Evolutionary conservation across 371 early-diverging fungal genomes (phyloP).

Genomic region (Funneliformis caledonium): DNA sequence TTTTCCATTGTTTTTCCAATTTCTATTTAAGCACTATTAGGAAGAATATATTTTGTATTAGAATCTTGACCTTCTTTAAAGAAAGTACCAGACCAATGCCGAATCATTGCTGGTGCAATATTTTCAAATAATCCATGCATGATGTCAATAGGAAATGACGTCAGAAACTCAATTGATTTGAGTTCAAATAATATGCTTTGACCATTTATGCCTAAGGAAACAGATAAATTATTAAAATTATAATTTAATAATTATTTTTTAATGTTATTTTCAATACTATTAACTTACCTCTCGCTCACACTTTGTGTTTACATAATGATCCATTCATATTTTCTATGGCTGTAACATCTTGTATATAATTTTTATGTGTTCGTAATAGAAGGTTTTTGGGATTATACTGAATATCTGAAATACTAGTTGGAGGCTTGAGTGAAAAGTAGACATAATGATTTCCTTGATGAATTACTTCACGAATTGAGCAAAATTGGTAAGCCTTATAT

Average conservation of each 20-base stretch:
- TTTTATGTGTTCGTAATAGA: not conserved
- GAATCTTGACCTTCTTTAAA: not conserved
- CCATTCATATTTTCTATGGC: not conserved
- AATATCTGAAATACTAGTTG: not conserved
- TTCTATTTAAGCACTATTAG: not conserved
- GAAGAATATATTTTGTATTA: not conserved
- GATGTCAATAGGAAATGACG: not conserved
- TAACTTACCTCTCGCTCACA: not conserved
- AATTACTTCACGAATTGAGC: not conserved
- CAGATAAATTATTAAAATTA: not conserved
- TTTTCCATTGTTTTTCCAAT: not conserved
- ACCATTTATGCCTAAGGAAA: not conserved
- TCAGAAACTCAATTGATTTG: not conserved
- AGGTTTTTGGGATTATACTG: not conserved
- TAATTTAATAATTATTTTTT: not conserved
- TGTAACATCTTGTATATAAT: not conserved
- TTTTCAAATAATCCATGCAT: slow-evolving; percentile 19
- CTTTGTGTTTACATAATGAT: not conserved
- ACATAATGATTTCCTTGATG: not conserved
- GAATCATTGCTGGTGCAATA: not conserved
- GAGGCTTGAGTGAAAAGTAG: not conserved
- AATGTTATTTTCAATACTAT: not conserved
- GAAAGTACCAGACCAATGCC: slow-evolving; percentile 6
- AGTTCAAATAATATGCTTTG: slow-evolving; percentile 8
- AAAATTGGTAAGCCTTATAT: not conserved